These are phyloP conservation scores for Kazachstania sp. DNA, from an alignment of 1,139 yeast species.

Conservation along the genomic window DNA sequence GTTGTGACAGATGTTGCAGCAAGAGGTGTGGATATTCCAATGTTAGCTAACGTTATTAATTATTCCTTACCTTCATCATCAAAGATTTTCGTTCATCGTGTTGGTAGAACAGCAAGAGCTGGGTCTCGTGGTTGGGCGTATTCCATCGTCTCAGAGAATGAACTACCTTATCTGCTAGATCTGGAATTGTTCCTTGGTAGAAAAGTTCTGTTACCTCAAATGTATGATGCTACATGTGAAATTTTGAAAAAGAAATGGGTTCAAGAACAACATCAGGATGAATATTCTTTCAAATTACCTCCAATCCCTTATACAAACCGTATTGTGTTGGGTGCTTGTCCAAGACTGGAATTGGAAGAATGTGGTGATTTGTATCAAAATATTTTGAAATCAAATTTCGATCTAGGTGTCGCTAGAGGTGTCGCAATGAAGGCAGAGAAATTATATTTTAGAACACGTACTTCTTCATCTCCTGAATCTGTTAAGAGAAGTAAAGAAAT, in stretches of 20 bases:
- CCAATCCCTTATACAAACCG: constrained; percentile 63
- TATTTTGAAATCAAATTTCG: constrained; percentile 57
- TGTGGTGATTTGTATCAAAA: constrained; percentile 65
- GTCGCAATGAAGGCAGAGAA: constrained; percentile 86
- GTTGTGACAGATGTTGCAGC: constrained; percentile 99
- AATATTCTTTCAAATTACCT: constrained; percentile 38
- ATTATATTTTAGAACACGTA: constrained; percentile 75
- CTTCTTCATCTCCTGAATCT: constrained; percentile 78
- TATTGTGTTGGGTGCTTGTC: constrained; percentile 75
- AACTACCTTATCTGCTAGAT: constrained; percentile 83
- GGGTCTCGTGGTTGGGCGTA: constrained; percentile 98
- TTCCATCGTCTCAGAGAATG: constrained; percentile 76
- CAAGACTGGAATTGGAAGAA: constrained; percentile 62
- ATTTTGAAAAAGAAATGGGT: constrained; percentile 41
- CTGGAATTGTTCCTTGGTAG: constrained; percentile 84
- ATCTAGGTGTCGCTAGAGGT: constrained; percentile 51
- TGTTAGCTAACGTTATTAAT: constrained; percentile 87
- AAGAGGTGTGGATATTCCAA: constrained; percentile 98
- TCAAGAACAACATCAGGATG: constrained; percentile 30
- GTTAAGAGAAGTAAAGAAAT: constrained; percentile 79
- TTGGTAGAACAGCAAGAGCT: constrained; percentile 99
- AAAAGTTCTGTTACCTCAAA: constrained; percentile 60
- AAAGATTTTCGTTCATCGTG: constrained; percentile 90
- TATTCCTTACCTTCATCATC: constrained; percentile 87
- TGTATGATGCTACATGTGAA: constrained; percentile 56